phyloP scores from a whole-genome alignment of 2,329 filamentous ascomycete genomes.

The Fusarium circinatum region DNA sequence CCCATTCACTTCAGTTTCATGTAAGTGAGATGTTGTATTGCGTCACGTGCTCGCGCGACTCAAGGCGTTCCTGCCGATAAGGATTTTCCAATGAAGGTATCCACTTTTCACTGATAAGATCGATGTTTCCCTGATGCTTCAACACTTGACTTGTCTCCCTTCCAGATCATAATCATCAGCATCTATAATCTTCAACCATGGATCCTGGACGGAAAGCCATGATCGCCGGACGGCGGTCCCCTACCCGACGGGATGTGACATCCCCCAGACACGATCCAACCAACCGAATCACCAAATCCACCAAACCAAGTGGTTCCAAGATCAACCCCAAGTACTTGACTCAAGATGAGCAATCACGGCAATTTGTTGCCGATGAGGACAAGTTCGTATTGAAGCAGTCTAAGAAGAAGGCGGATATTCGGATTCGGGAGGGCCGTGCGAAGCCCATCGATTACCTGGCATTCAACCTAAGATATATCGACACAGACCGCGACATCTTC shows the following conservation, averaged over 20 bases:
- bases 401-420: slow-evolving; percentile 97
- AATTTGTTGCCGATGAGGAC: slow-evolving; percentile 95
- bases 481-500: slow-evolving; percentile 83
- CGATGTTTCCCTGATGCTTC: background rate
- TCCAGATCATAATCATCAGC: background rate
- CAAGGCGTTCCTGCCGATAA: slow-evolving; percentile 2
- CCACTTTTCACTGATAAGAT: slow-evolving; percentile 36
- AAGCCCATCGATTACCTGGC: slow-evolving; percentile 94
- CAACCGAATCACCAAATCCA: slow-evolving; percentile 65
- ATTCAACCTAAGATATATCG: slow-evolving; percentile 88
- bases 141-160: background rate
- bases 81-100: slow-evolving; percentile 9
- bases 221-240: slow-evolving; percentile 60
- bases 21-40: background rate
- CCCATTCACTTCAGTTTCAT: background rate
- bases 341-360: slow-evolving; percentile 79
- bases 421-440: slow-evolving; percentile 89
- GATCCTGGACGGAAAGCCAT: slow-evolving; percentile 65
- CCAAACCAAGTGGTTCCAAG: slow-evolving; percentile 42
- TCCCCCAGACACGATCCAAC: slow-evolving; percentile 65
- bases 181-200: slow-evolving; percentile 52
- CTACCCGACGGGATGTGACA: slow-evolving; percentile 60
- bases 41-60: slow-evolving; percentile 4
- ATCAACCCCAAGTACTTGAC: slow-evolving; percentile 64
- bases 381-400: slow-evolving; percentile 95